Base-by-base conservation (phyloP, 371 early-diverging fungal species). In the Rhizopus stolonifer region DNA sequence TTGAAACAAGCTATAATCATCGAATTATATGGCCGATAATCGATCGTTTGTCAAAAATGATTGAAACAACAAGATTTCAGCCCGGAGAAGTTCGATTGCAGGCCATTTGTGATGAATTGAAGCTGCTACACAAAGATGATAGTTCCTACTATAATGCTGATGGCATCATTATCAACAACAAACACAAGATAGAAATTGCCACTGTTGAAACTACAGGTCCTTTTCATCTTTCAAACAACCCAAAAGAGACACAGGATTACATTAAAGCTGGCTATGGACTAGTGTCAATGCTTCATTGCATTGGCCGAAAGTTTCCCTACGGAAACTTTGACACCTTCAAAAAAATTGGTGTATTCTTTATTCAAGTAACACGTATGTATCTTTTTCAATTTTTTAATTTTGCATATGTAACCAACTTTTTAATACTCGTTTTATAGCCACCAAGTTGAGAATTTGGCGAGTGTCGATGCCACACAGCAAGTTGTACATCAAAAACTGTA, bases 401-500 rank as follows among this genome's bases (percentile, higher is more conserved):
- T 45, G 46, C 36, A 46, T 17, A 46, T 46, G 46, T 50, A 50
- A 45, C 34, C 0, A 50, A 45, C 29, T 56, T 56, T n/a, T 43
- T 49, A 38, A 46, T 36, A 46, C 39, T 40, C 36, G 14, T 43
- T 49, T 49, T 43, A 49, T 43, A 49, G 45, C 56, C 15, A 56
- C 44, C 33, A 56, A 49, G 49, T 17, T 45, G 25, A 51, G 50
- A 46, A 38, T 50, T 57, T 46, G 46, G 44, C 43, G 45, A 49
- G 32, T 43, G 24, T 56, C 36, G 23, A 56, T 56, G 49, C 45
- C 56, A 49, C 44, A 48, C 39, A 55, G 55, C 56, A 56, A 56
- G 44, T 34, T 57, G 31, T 56, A 56, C 19, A 46, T 56, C 21
- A 50, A 50, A 50, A 57, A 57, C 39, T 51, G 58, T 39, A 57